Conservation (phyloP, 2,329 filamentous ascomycete species). For the Aureobasidium pullulans region DNA sequence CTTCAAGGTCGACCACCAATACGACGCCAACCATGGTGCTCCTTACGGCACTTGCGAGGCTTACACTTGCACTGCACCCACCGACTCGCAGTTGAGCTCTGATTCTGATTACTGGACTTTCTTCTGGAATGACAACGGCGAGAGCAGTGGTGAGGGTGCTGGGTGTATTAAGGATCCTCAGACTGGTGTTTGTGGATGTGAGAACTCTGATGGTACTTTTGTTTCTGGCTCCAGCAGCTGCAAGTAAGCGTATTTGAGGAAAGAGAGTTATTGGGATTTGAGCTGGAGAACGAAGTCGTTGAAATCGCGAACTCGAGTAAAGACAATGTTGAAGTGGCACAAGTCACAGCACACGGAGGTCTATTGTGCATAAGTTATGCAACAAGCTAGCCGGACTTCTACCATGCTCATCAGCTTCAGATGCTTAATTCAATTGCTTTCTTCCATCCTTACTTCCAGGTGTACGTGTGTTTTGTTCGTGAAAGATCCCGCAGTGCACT, state of each 20-base stretch:
- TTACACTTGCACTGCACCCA: slow-evolving; percentile 34
- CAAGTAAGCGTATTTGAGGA: neutral
- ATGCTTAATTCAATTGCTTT: too few species aligned
- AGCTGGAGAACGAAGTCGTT: too few species aligned
- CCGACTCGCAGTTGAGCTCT: slow-evolving; percentile 23
- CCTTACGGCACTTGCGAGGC: slow-evolving; percentile 43
- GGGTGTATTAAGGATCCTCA: slow-evolving; percentile 35
- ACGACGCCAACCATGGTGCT: slow-evolving; percentile 36
- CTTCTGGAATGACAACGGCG: slow-evolving; percentile 26
- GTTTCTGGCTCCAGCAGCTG: slow-evolving; percentile 22
- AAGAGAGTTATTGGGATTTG: neutral
- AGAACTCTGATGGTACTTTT: slow-evolving; percentile 36
- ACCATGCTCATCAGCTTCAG: too few species aligned
- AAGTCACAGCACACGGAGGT: too few species aligned
- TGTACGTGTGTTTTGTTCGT: too few species aligned
- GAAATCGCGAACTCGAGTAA: too few species aligned
- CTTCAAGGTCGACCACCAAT: slow-evolving; percentile 40
- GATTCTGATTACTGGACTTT: slow-evolving; percentile 37
- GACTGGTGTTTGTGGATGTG: slow-evolving; percentile 35
- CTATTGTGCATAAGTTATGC: neutral
- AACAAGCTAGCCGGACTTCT: too few species aligned
- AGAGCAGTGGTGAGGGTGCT: slow-evolving; percentile 26
- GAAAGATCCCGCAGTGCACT: too few species aligned
- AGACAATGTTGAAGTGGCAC: too few species aligned
- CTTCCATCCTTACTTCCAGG: too few species aligned